A percentile compares a stretch with the other conserved stretches of the same genome.
phyloP scores from a whole-genome alignment of 2,329 filamentous ascomycete genomes.

The Dactylonectria macrodidyma region DNA sequence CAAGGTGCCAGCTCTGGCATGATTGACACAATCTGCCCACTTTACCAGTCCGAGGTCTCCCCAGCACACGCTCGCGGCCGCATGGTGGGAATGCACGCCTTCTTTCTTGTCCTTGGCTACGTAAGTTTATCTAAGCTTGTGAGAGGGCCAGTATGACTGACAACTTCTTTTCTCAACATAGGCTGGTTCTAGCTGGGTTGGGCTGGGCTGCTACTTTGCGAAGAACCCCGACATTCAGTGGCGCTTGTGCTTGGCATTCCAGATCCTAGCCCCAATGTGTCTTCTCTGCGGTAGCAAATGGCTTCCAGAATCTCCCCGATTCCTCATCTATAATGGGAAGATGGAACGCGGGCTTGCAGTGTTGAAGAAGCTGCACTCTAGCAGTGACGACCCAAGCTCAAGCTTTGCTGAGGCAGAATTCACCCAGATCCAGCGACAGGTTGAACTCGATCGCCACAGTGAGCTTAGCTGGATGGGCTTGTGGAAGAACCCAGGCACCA shows the following conservation, averaged over 20 bases:
- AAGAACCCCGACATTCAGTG: conserved; percentile 2
- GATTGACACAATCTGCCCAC: conserved; percentile 4
- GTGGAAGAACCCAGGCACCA: not conserved
- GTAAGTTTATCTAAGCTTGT: not conserved
- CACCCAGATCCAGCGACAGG: not conserved
- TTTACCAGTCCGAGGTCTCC: conserved; percentile 6
- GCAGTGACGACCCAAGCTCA: not conserved
- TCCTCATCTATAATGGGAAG: not conserved
- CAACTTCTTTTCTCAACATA: not conserved
- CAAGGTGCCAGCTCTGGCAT: not conserved
- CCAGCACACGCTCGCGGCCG: not conserved
- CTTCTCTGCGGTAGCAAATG: not conserved
- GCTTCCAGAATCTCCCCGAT: conserved; percentile 8
- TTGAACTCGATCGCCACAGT: not conserved
- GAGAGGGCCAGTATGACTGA: too few species aligned
- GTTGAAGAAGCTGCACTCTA: not conserved
- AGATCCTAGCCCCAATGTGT: not conserved
- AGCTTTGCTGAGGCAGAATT: not conserved
- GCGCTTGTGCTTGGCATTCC: conserved; percentile 8
- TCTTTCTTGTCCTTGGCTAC: conserved; percentile 6
- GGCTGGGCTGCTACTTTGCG: conserved; percentile 3
- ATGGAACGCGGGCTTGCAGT: not conserved
- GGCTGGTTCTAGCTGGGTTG: not conserved
- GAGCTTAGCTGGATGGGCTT: not conserved
- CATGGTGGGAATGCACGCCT: conserved; percentile 6